These are phyloP conservation scores for Kodamaea kakaduensis DNA, from an alignment of 805 yeast species.

Conservation along the genomic window DNA sequence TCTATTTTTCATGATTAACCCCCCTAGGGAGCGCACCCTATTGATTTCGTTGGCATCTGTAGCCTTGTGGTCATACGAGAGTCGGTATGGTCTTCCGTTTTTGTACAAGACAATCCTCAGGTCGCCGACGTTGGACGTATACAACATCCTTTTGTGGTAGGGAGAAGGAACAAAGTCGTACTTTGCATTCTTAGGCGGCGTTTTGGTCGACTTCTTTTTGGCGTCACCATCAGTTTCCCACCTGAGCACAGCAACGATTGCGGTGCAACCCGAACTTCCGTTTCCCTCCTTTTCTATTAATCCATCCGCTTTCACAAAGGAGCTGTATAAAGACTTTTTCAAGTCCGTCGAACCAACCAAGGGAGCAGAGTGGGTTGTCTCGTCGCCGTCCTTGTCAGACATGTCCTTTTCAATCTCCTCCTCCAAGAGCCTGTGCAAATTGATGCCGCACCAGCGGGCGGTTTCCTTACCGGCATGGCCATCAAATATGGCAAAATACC, in stretches of 20 bases:
- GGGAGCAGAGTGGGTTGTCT: slow-evolving; percentile 15
- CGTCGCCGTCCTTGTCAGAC: slow-evolving; percentile 5
- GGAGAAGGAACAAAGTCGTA: slow-evolving; percentile 48
- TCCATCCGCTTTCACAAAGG: slow-evolving; percentile 75
- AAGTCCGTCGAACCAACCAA: slow-evolving; percentile 41
- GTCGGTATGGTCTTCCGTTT: slow-evolving; percentile 66
- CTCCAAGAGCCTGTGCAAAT: slow-evolving; percentile 68
- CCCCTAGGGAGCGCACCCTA: slow-evolving; percentile 76
- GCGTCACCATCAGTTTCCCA: slow-evolving; percentile 56
- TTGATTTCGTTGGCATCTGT: slow-evolving; percentile 72
- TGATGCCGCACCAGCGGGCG: slow-evolving; percentile 92
- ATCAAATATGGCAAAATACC: slow-evolving; percentile 91
- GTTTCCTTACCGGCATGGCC: slow-evolving; percentile 96
- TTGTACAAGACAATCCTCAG: slow-evolving; percentile 78
- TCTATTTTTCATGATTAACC: slow-evolving; percentile 81
- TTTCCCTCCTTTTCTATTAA: slow-evolving; percentile 55
- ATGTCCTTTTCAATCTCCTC: slow-evolving; percentile 38
- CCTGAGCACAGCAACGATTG: slow-evolving; percentile 85
- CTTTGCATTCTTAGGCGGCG: slow-evolving; percentile 15
- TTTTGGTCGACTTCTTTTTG: slow-evolving; percentile 3
- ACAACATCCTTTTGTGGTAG: slow-evolving; percentile 67
- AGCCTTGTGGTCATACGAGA: slow-evolving; percentile 93
- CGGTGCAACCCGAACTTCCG: slow-evolving; percentile 89
- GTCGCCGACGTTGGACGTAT: slow-evolving; percentile 95
- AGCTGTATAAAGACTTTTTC: slow-evolving; percentile 58